phyloP scores from a whole-genome alignment of 495 filamentous ascomycete species.

The Neurospora sp. region DNA sequence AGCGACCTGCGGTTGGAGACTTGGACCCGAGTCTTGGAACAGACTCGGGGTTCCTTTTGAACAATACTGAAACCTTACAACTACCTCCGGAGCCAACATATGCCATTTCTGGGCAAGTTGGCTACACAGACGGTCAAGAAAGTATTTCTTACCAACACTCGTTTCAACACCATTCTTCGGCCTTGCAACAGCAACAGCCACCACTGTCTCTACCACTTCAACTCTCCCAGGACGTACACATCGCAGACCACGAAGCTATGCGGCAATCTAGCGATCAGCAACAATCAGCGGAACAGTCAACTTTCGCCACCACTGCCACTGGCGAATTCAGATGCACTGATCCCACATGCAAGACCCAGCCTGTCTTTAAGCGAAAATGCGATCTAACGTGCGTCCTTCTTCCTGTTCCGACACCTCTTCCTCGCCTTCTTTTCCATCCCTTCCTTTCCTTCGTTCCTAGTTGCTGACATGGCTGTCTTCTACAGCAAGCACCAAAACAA shows the following conservation, averaged over 20 bases:
- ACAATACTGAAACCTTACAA: neutral
- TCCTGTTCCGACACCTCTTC: neutral
- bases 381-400: neutral
- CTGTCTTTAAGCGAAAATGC: conserved; percentile 1
- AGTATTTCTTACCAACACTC: neutral
- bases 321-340: neutral
- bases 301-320: neutral
- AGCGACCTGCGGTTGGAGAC: neutral
- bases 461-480: neutral
- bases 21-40: neutral
- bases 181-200: neutral
- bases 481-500: conserved; percentile 14
- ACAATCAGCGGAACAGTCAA: neutral
- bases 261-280: neutral
- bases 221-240: neutral
- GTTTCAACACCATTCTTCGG: neutral
- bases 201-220: neutral
- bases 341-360: neutral
- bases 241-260: neutral
- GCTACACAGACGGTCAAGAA: neutral
- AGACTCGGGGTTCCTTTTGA: neutral
- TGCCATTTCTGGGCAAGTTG: neutral
- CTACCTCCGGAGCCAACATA: neutral
- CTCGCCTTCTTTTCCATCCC: neutral
- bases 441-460: neutral